A percentile compares a stretch with the other conserved stretches of the same genome.
These are phyloP conservation scores for Eruca vesicaria DNA, from an alignment of 441 rosid genomes.

Conservation along the genomic window DNA sequence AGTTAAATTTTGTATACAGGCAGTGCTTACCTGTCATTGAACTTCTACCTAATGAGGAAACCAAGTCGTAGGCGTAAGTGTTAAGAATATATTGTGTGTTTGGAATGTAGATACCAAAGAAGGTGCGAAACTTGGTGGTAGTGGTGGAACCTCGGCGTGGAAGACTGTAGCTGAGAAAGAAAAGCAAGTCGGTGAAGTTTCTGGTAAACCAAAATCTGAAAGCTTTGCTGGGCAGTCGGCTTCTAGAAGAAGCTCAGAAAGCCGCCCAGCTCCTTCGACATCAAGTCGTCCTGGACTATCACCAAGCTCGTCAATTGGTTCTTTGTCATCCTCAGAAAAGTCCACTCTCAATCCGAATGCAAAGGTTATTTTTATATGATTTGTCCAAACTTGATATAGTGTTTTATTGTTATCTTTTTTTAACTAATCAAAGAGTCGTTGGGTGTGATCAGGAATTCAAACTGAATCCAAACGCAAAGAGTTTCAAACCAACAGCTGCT, in stretches of 20 bases:
- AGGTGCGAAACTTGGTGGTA: slow-evolving; percentile 30
- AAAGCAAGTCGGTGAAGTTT: slow-evolving; percentile 37
- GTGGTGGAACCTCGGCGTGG: slow-evolving; percentile 33
- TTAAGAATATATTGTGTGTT: slow-evolving; percentile 4
- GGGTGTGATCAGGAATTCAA: slow-evolving; percentile 76
- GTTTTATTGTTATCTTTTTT: neutral
- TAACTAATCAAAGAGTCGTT: slow-evolving; percentile 2
- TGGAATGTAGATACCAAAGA: slow-evolving; percentile 40
- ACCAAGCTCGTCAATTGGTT: slow-evolving; percentile 88
- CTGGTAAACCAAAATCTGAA: slow-evolving; percentile 41
- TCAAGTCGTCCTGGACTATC: slow-evolving; percentile 59
- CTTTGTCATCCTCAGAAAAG: slow-evolving; percentile 67
- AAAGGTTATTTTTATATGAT: slow-evolving; percentile 49
- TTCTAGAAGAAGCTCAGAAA: slow-evolving; percentile 59
- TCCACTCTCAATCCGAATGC: slow-evolving; percentile 84
- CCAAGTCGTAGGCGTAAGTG: neutral
- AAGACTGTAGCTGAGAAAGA: slow-evolving; percentile 52
- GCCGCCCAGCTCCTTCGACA: slow-evolving; percentile 40
- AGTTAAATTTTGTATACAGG: neutral
- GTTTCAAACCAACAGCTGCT: slow-evolving; percentile 70
- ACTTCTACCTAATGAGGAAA: neutral
- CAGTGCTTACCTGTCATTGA: slow-evolving; percentile 5
- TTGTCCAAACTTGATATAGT: slow-evolving; percentile 8
- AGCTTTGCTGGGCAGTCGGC: slow-evolving; percentile 56
- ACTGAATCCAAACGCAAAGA: slow-evolving; percentile 93